Percentiles rank a stretch among this genome's conserved stretches.
Evolutionary conservation across 257 asterid species (phyloP).

Genomic region (Solanum megistacrolobum): DNA sequence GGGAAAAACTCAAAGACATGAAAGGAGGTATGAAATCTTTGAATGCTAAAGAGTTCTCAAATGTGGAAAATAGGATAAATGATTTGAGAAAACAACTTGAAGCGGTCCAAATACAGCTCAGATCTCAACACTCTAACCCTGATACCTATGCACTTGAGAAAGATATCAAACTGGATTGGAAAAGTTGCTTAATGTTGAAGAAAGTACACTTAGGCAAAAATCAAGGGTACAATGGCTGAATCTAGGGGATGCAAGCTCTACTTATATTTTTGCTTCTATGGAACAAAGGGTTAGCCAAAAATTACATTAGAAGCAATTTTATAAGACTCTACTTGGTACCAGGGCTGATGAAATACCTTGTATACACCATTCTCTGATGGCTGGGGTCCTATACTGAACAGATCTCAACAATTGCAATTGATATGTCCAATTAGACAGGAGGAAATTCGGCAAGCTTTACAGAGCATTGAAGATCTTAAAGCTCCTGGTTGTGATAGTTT

Average conservation of each 20-base stretch:
- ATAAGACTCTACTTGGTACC: not conserved
- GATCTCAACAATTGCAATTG: not conserved
- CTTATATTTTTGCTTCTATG: not conserved
- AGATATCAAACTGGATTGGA: not conserved
- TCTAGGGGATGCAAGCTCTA: not conserved
- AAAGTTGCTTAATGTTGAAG: not conserved
- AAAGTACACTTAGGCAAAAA: not conserved
- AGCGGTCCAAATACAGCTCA: not conserved
- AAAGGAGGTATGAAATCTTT: not conserved
- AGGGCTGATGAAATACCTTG: not conserved
- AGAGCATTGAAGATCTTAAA: not conserved
- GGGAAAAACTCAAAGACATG: not conserved
- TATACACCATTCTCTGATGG: not conserved
- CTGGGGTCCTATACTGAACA: not conserved
- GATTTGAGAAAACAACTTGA: not conserved
- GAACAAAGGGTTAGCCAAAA: not conserved
- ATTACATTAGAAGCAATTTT: not conserved
- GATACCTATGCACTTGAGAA: not conserved
- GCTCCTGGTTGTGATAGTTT: not conserved
- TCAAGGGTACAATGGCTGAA: not conserved
- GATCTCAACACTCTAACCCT: not conserved
- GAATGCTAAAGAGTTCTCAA: not conserved
- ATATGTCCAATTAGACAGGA: not conserved
- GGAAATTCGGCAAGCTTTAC: not conserved
- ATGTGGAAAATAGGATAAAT: not conserved